Conservation (phyloP, 257 asterid genomes). For the Scutellaria minor region DNA sequence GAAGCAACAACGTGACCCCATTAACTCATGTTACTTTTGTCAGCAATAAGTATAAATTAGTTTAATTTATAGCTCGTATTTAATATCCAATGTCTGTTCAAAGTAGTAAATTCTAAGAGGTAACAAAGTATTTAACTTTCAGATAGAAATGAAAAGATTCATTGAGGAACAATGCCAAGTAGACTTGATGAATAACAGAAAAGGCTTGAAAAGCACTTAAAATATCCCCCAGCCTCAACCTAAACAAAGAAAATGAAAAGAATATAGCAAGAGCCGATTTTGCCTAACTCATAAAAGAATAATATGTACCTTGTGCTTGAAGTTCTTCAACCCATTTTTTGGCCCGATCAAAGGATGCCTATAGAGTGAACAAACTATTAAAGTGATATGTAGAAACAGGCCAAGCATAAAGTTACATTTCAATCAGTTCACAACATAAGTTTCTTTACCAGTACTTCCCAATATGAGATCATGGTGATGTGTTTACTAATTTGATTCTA, state of each 20-base stretch:
- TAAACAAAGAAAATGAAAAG: background rate
- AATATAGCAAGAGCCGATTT: background rate
- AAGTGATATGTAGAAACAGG: constrained; percentile 17
- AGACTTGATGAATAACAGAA: background rate
- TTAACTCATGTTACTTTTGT: background rate
- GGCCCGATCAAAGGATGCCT: constrained; percentile 85
- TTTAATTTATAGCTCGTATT: constrained; percentile 4
- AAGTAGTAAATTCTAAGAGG: background rate
- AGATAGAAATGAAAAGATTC: background rate
- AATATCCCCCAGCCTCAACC: background rate
- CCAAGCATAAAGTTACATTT: constrained; percentile 7
- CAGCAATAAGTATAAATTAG: background rate
- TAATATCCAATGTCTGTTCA: background rate
- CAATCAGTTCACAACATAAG: constrained; percentile 10
- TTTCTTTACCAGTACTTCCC: background rate
- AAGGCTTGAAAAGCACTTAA: background rate
- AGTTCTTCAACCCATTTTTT: constrained; percentile 90
- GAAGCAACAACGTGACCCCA: constrained; percentile 8
- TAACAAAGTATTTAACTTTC: background rate
- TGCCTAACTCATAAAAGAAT: background rate
- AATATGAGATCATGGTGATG: background rate
- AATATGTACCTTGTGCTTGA: constrained; percentile 69
- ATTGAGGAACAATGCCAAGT: background rate
- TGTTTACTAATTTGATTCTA: constrained; percentile 1
- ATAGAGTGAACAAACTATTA: constrained; percentile 26